These are phyloP conservation scores for Coemansia sp. DNA, from an alignment of 192 early-diverging fungal genomes.

Conservation along the genomic window DNA sequence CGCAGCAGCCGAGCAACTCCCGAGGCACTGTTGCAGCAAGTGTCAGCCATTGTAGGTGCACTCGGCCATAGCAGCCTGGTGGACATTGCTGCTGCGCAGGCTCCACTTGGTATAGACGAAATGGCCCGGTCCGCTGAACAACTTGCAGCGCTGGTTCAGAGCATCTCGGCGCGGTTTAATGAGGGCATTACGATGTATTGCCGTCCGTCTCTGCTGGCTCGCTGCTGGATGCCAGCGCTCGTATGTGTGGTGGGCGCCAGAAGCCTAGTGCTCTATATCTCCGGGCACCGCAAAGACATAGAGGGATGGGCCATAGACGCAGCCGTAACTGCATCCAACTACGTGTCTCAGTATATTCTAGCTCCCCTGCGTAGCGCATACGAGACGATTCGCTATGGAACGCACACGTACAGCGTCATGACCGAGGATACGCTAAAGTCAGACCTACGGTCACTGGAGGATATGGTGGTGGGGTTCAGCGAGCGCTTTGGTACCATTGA, in stretches of 20 bases:
- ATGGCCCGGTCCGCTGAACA: background rate
- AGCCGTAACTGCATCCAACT: slow-evolving; percentile 59
- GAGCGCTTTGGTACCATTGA: slow-evolving; percentile 55
- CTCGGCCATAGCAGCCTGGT: background rate
- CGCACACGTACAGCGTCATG: slow-evolving; percentile 71
- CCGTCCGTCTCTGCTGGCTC: slow-evolving; percentile 49
- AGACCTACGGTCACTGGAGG: slow-evolving; percentile 82
- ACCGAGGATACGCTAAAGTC: slow-evolving; percentile 72
- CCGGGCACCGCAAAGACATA: slow-evolving; percentile 56
- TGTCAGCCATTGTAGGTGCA: background rate
- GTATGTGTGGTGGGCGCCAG: slow-evolving; percentile 47
- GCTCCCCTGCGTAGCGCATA: slow-evolving; percentile 70
- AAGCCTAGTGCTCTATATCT: slow-evolving; percentile 47
- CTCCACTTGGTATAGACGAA: background rate
- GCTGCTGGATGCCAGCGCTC: slow-evolving; percentile 70
- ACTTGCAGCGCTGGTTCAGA: slow-evolving; percentile 11
- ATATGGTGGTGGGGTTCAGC: slow-evolving; percentile 87
- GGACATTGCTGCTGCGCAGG: background rate
- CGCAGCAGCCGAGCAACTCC: background rate
- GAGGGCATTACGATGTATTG: slow-evolving; percentile 35
- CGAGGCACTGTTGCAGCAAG: slow-evolving; percentile 14
- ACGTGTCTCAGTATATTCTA: slow-evolving; percentile 76
- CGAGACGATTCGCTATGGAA: slow-evolving; percentile 77
- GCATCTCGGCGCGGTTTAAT: slow-evolving; percentile 15
- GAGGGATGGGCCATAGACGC: slow-evolving; percentile 52